Conservation (phyloP, 345 rosid genomes). For the Punica granatum region DNA sequence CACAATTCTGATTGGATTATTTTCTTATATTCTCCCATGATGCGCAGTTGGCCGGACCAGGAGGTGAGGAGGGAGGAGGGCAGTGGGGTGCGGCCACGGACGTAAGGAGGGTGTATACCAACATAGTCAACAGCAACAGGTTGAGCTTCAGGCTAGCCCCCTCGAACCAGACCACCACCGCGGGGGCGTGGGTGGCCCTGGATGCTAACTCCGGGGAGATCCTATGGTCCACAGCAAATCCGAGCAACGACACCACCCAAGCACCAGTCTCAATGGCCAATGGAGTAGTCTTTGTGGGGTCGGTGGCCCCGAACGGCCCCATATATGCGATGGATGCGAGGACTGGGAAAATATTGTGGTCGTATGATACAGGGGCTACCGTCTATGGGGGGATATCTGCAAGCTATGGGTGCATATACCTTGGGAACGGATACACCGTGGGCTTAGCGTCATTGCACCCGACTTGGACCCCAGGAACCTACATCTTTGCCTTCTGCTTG, state of each 20-base stretch:
- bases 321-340: constrained; percentile 31
- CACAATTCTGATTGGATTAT: too few relatives aligned
- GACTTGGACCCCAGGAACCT: constrained; percentile 39
- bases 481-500: constrained; percentile 29
- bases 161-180: constrained; percentile 27
- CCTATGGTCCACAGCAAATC: constrained; percentile 31
- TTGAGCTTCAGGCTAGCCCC: constrained; percentile 31
- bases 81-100: constrained; percentile 39
- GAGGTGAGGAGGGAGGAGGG: constrained; percentile 26
- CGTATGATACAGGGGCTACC: constrained; percentile 31
- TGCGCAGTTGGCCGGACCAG: constrained; percentile 33
- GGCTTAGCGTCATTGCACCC: constrained; percentile 26
- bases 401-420: constrained; percentile 32
- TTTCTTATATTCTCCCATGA: too few relatives aligned
- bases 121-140: constrained; percentile 27
- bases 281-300: constrained; percentile 28
- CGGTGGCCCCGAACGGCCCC: constrained; percentile 33
- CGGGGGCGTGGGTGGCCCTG: constrained; percentile 38
- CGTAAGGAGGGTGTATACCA: constrained; percentile 25
- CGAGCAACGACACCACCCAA: constrained; percentile 28
- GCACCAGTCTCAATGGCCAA: constrained; percentile 28
- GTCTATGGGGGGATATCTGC: constrained; percentile 31
- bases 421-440: constrained; percentile 32
- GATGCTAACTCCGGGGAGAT: constrained; percentile 30
- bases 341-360: constrained; percentile 28